Evolutionary conservation across 2,329 filamentous ascomycete genomes (phyloP).

Genomic region (Rutstroemia sp.): DNA sequence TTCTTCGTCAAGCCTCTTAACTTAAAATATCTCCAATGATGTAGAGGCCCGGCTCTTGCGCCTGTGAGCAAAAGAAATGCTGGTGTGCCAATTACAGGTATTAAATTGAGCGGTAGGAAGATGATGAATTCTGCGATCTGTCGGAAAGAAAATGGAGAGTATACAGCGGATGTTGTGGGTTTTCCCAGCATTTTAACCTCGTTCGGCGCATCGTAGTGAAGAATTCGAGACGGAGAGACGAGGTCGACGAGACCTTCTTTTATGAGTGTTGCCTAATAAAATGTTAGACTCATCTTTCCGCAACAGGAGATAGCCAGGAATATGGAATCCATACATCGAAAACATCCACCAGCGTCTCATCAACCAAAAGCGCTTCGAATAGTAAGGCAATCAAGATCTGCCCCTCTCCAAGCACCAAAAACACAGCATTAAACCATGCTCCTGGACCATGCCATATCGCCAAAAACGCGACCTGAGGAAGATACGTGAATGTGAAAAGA

Average conservation of each 20-base stretch:
- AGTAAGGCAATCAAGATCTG: conserved; percentile 34
- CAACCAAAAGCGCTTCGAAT: conserved; percentile 76
- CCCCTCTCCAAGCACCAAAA: conserved; percentile 77
- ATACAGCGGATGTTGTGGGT: conserved; percentile 67
- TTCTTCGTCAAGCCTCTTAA: conserved; percentile 67
- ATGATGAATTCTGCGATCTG: conserved; percentile 81
- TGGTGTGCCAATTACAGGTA: conserved; percentile 75
- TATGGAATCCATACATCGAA: conserved; percentile 56
- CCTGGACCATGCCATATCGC: conserved; percentile 80
- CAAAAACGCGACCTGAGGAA: conserved; percentile 84
- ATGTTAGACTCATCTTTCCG: not conserved
- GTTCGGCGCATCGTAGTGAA: conserved; percentile 60
- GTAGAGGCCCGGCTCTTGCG: conserved; percentile 76
- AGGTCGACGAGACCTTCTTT: conserved; percentile 64
- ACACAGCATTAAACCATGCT: conserved; percentile 84
- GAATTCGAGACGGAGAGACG: conserved; percentile 56
- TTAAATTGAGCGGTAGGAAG: conserved; percentile 76
- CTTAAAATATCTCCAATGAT: conserved; percentile 87
- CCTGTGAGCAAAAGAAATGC: conserved; percentile 86
- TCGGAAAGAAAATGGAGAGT: conserved; percentile 82
- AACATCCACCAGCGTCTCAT: conserved; percentile 69
- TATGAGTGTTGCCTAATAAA: conserved; percentile 55
- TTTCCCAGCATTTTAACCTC: conserved; percentile 77
- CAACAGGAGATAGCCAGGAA: not conserved
- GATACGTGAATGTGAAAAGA: conserved; percentile 80